Evolutionary conservation across 2,329 filamentous ascomycete species (phyloP).

Genomic region (Ophidiomyces ophidiicola): DNA sequence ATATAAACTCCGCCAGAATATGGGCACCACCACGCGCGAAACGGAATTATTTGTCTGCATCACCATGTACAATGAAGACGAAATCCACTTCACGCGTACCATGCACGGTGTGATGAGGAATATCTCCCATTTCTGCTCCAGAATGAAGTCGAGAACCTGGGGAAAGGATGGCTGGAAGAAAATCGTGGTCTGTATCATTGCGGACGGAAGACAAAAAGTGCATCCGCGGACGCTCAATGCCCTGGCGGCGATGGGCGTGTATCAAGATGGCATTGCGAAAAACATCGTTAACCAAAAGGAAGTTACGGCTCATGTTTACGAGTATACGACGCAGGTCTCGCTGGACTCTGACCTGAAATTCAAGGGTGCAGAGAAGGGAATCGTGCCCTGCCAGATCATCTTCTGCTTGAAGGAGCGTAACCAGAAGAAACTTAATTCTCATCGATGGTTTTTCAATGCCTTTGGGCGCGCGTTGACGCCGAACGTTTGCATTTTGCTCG

Average conservation of each 20-base stretch:
- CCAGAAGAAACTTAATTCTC: constrained; percentile 92
- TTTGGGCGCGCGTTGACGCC: constrained; percentile 86
- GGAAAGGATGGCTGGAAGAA: constrained; percentile 97
- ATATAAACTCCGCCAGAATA: constrained; percentile 86
- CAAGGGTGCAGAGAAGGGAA: constrained; percentile 97
- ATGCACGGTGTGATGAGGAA: constrained; percentile 99
- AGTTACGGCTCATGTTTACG: constrained; percentile 93
- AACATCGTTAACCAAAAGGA: constrained; percentile 94
- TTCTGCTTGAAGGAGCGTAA: constrained; percentile 99
- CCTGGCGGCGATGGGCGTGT: constrained; percentile 90
- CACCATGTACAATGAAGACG: constrained; percentile 99
- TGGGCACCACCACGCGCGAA: constrained; percentile 70
- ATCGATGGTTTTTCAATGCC: constrained; percentile 98
- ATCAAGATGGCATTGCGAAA: constrained; percentile 97
- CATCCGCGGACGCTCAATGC: constrained; percentile 89
- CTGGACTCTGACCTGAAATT: constrained; percentile 93
- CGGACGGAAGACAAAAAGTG: constrained; percentile 85
- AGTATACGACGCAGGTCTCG: constrained; percentile 97
- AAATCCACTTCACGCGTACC: constrained; percentile 88
- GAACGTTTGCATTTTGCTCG: constrained; percentile 91
- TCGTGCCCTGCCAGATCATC: constrained; percentile 94
- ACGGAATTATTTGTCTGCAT: constrained; percentile 94
- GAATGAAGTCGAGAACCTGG: constrained; percentile 88
- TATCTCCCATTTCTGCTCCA: constrained; percentile 88
- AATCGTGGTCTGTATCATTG: constrained; percentile 94